These are phyloP conservation scores for Monosporascus sp. DNA, from an alignment of 2,329 filamentous ascomycete genomes.

Conservation along the genomic window DNA sequence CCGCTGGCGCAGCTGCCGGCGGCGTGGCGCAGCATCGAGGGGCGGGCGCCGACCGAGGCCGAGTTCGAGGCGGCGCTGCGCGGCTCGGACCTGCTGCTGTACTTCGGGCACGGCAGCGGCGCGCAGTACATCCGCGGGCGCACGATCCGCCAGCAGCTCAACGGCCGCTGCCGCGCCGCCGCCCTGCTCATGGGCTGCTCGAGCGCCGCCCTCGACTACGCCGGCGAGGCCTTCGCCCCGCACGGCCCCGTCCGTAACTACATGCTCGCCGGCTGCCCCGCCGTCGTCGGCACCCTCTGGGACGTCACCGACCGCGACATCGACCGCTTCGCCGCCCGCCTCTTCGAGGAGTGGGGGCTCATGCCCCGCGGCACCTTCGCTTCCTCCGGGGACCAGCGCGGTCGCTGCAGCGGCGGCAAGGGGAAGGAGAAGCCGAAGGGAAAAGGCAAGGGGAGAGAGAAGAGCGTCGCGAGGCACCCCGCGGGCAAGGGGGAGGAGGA, in stretches of 20 bases:
- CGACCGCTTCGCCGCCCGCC: constrained; percentile 76
- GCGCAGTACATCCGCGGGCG: constrained; percentile 88
- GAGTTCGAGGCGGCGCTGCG: constrained; percentile 69
- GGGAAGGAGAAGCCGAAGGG: constrained; percentile 24
- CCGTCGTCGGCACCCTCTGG: constrained; percentile 90
- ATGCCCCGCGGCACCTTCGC: constrained; percentile 44
- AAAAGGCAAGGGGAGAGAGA: constrained; percentile 21
- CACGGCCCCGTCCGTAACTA: constrained; percentile 88
- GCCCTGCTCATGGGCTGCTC: constrained; percentile 93
- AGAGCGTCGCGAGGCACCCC: constrained; percentile 10
- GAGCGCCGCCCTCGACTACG: background rate
- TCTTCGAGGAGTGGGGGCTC: constrained; percentile 85
- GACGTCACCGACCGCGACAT: constrained; percentile 98
- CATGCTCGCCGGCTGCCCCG: constrained; percentile 79
- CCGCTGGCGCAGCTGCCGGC: constrained; percentile 60
- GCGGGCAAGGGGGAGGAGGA: constrained; percentile 15
- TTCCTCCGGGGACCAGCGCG: constrained; percentile 22
- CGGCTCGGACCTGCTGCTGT: constrained; percentile 69
- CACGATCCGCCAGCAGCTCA: constrained; percentile 65
- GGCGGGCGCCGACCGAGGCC: constrained; percentile 65
- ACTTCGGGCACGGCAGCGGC: constrained; percentile 94
- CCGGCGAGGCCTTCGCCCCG: constrained; percentile 60
- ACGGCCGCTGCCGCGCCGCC: constrained; percentile 64
- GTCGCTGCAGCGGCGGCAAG: constrained; percentile 16
- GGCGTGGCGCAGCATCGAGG: constrained; percentile 66